Evolutionary conservation across 352 stramenopile species (phyloP), one percentile per base, ranked within the genome.

Genomic region (Phytopythium mirpurense): DNA sequence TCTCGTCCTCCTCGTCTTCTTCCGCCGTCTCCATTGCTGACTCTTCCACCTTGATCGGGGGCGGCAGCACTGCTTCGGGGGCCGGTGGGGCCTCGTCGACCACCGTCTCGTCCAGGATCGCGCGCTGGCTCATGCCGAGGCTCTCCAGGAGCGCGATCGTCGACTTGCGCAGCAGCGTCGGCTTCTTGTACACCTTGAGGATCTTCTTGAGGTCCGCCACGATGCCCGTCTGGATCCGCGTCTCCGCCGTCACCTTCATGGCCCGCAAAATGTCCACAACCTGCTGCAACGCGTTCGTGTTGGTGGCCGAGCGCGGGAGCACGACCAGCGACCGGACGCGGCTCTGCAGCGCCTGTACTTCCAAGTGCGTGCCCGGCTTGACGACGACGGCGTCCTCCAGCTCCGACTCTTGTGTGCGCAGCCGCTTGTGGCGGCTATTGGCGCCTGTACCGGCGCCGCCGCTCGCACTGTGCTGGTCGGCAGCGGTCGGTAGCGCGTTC

Each of bases 191-290:
- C 0, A 67, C 62, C 52, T 86, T 89, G 24, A 93, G 61, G 57
- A 93, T 80, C 32, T 68, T 74, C 65, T 93, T 91, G 23, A 93
- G 54, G 23, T 93, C 78, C 0, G 72, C 76, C 21, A 90, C 78
- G 14, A 93, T 51, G 4, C 72, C 74, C 9, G 80, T 87, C 47
- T 88, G 73, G 21, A 89, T 74, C 16, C 80, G 78, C 23, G 88
- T 77, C n/a, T 90, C 80, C 5, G 66, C 67, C 4, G 83, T 66
- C 32, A 93, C 65, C 16, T 88, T 83, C 72, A 93, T 84, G 41
- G 74, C 64, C 14, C 80, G 80, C 63, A 93, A 46, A n/a, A 93
- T 63, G 58, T 93, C 80, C 19, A 93, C 54, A 9, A 88, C 78
- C 62, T 93, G 83, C 52, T 91, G 83, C 34, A 93, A 49, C 6